Conservation (phyloP, 2,329 filamentous ascomycete species). For the Hypoxylon sp. region DNA sequence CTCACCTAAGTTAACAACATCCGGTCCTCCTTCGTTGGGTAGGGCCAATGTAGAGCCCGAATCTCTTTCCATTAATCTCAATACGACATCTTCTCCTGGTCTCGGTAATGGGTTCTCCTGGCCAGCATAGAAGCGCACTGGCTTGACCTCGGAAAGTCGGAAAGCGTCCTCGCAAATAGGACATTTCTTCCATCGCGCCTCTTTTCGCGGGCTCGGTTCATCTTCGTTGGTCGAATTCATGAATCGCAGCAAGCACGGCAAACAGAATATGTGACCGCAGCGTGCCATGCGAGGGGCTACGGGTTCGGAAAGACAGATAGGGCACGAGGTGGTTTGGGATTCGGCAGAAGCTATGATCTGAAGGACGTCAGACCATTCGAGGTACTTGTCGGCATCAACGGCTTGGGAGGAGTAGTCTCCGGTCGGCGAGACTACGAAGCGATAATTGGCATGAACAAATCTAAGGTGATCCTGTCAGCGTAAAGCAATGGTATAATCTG, state of each 20-base stretch:
- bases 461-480: conserved; percentile 51
- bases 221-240: conserved; percentile 86
- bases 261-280: conserved; percentile 96
- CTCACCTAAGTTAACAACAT: conserved; percentile 72
- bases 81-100: conserved; percentile 87
- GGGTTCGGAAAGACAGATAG: conserved; percentile 92
- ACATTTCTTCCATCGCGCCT: conserved; percentile 88
- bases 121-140: conserved; percentile 89
- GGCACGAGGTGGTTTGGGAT: conserved; percentile 88
- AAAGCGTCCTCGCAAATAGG: conserved; percentile 94
- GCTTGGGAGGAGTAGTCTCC: conserved; percentile 83
- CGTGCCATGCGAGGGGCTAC: conserved; percentile 96
- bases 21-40: conserved; percentile 79
- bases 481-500: not conserved
- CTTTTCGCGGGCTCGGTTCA: conserved; percentile 72
- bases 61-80: conserved; percentile 84
- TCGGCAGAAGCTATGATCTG: conserved; percentile 91
- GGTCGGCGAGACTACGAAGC: conserved; percentile 89
- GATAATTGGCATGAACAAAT: conserved; percentile 95
- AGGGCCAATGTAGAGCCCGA: conserved; percentile 86
- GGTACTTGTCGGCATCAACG: conserved; percentile 83
- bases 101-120: conserved; percentile 83
- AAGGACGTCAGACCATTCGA: conserved; percentile 90
- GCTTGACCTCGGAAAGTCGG: conserved; percentile 88
- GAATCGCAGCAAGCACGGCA: conserved; percentile 91